Evolutionary conservation across 768 basidiomycete genomes (phyloP).

Genomic region (Boletus fagicola): DNA sequence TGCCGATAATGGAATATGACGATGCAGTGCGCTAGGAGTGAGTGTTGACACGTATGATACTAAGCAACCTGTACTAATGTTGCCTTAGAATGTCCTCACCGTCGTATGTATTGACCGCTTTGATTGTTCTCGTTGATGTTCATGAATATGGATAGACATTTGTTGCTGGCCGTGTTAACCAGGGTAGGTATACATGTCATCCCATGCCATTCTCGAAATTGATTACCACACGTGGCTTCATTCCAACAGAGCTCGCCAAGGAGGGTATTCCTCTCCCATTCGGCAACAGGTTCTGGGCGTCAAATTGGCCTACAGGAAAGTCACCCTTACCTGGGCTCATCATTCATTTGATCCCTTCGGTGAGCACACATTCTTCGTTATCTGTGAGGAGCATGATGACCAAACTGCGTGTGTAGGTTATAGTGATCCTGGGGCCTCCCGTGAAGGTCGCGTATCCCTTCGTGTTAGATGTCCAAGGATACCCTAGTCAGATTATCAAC

Average conservation of each 20-base stretch:
- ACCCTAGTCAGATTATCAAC: constrained; percentile 53
- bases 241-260: constrained; percentile 51
- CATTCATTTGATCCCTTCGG: constrained; percentile 53
- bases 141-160: constrained; percentile 40
- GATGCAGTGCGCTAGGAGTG: constrained; percentile 36
- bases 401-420: constrained; percentile 34
- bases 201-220: neutral
- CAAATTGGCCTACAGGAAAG: constrained; percentile 58
- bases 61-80: neutral
- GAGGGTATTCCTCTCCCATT: constrained; percentile 62
- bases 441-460: constrained; percentile 55
- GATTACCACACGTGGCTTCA: neutral
- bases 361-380: constrained; percentile 14
- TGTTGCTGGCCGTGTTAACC: constrained; percentile 49
- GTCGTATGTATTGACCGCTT: constrained; percentile 16
- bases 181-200: constrained; percentile 31
- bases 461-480: constrained; percentile 52
- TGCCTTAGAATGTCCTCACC: constrained; percentile 30
- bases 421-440: constrained; percentile 54
- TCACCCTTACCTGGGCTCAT: constrained; percentile 54
- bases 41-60: neutral
- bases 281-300: constrained; percentile 58
- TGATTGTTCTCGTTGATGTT: neutral
- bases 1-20: neutral
- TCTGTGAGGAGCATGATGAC: neutral